Percentiles rank a stretch among this genome's conserved stretches.
These are phyloP conservation scores for Neostapfia colusana DNA, from an alignment of 176 grass and related monocot species.

Conservation along the genomic window DNA sequence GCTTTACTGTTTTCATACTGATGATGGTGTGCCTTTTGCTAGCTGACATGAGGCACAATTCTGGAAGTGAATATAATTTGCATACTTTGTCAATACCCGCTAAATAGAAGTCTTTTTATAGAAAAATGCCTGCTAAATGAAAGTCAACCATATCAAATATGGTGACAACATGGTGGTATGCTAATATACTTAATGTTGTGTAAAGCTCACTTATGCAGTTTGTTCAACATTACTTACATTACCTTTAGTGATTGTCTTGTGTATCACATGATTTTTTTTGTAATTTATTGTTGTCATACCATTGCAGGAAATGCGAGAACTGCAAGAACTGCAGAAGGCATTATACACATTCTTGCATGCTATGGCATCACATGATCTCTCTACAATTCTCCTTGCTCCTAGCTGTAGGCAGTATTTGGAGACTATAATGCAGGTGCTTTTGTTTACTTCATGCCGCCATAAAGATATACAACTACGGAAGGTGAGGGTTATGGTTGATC, in stretches of 20 bases:
- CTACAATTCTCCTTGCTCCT: slow-evolving; percentile 72
- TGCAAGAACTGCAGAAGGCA: slow-evolving; percentile 85
- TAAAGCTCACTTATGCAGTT: background rate
- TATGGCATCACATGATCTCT: slow-evolving; percentile 79
- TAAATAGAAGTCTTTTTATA: slow-evolving; percentile 10
- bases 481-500: slow-evolving; percentile 45
- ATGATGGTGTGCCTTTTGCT: background rate
- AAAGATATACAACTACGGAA: slow-evolving; percentile 89
- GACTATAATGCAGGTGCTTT: slow-evolving; percentile 72
- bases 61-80: background rate
- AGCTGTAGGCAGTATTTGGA: slow-evolving; percentile 73
- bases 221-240: background rate
- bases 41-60: slow-evolving; percentile 8
- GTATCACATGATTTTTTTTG: slow-evolving; percentile 6
- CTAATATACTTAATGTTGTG: background rate
- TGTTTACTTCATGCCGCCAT: slow-evolving; percentile 79
- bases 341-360: slow-evolving; percentile 87
- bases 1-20: slow-evolving; percentile 1
- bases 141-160: background rate
- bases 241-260: slow-evolving; percentile 16
- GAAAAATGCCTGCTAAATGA: slow-evolving; percentile 8
- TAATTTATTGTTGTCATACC: slow-evolving; percentile 29
- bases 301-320: slow-evolving; percentile 90
- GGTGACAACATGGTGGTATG: background rate
- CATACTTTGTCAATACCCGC: background rate